These are phyloP conservation scores for Maudiozyma barnettii DNA, from an alignment of 805 yeast genomes.

Conservation along the genomic window DNA sequence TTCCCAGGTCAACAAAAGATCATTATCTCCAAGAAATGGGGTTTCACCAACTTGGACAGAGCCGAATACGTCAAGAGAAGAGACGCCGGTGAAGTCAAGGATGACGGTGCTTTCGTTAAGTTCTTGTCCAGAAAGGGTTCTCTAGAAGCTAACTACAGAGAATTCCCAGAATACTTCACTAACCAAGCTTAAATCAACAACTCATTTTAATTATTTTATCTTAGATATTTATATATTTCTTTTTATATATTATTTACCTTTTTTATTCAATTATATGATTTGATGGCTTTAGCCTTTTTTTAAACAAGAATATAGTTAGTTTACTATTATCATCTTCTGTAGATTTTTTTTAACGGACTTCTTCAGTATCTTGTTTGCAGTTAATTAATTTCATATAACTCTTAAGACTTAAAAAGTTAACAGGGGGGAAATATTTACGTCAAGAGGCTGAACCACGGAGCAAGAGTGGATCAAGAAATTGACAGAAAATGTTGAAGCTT, in stretches of 20 bases:
- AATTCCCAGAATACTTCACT: slow-evolving; percentile 79
- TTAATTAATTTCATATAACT: too few relatives aligned
- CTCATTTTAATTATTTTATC: neutral
- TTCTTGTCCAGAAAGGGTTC: slow-evolving; percentile 93
- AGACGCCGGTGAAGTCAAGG: slow-evolving; percentile 96
- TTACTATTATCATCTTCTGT: neutral
- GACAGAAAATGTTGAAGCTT: neutral
- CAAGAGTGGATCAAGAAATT: neutral
- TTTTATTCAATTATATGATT: neutral
- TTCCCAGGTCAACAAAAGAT: slow-evolving; percentile 99
- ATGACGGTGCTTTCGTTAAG: slow-evolving; percentile 99
- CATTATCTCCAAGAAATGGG: slow-evolving; percentile 99
- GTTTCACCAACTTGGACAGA: slow-evolving; percentile 99
- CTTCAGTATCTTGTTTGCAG: too few relatives aligned
- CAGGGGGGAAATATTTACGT: neutral
- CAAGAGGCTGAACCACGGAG: neutral
- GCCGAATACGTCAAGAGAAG: slow-evolving; percentile 90
- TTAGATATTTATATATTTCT: neutral
- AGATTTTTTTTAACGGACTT: neutral
- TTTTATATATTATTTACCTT: neutral
- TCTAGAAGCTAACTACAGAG: slow-evolving; percentile 80
- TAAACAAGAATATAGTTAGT: neutral
- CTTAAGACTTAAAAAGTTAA: too few relatives aligned
- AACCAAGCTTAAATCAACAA: slow-evolving; percentile 32
- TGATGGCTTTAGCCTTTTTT: neutral